Evolutionary conservation across 2,329 filamentous ascomycete species (phyloP).

Genomic region (Plectosphaerella cucumerina): DNA sequence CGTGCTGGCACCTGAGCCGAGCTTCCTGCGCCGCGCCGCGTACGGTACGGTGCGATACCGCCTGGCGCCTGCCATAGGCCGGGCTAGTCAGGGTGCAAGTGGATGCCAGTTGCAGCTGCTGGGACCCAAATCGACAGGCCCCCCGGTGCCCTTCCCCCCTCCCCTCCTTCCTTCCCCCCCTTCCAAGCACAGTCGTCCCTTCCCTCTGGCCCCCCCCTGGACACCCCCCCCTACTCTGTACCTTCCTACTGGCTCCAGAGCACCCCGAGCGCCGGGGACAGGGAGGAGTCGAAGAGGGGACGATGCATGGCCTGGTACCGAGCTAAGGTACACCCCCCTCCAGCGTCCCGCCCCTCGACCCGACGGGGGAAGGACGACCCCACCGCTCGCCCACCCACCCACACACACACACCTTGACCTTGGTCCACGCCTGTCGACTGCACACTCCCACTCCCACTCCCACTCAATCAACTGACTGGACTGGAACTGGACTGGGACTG

Average conservation of each 20-base stretch:
- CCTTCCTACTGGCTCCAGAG: neutral
- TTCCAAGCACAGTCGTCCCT: neutral
- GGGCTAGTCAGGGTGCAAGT: neutral
- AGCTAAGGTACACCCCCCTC: neutral
- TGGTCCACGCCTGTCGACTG: neutral
- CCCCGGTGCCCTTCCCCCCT: neutral
- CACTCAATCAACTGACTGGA: neutral
- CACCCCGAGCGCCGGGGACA: too few relatives aligned
- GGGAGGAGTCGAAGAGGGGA: too few relatives aligned
- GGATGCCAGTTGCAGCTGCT: neutral
- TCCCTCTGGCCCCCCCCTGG: neutral
- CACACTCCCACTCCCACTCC: neutral
- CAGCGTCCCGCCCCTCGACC: neutral
- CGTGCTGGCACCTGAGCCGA: neutral
- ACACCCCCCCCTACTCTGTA: neutral
- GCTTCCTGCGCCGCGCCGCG: conserved; percentile 2
- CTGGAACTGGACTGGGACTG: too few relatives aligned
- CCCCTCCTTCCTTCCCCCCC: neutral
- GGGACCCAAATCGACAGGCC: neutral
- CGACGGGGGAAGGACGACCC: neutral
- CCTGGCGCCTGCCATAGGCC: conserved; percentile 3
- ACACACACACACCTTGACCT: neutral
- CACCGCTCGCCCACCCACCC: neutral
- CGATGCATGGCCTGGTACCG: neutral
- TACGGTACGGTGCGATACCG: conserved; percentile 6